phyloP scores from a whole-genome alignment of 768 basidiomycete genomes.

The Stropharia rugosoannulata region DNA sequence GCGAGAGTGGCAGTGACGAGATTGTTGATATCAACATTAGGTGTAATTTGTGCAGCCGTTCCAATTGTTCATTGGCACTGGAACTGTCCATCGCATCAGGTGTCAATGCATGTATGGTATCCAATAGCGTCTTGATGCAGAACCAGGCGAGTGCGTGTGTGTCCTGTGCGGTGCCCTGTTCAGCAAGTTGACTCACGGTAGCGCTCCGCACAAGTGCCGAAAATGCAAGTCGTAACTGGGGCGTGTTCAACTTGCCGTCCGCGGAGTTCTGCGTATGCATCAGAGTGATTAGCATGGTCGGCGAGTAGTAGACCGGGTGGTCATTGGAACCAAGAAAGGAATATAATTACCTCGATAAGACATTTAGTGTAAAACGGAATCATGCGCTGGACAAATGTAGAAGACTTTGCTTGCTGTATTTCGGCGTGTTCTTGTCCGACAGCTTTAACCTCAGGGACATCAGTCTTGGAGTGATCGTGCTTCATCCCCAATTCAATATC shows the following conservation, averaged over 20 bases:
- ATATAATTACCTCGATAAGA: conserved; percentile 60
- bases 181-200: conserved; percentile 33
- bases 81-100: conserved; percentile 21
- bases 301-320: background rate
- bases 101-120: conserved; percentile 37
- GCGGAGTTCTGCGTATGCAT: conserved; percentile 52
- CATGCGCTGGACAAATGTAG: conserved; percentile 51
- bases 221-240: conserved; percentile 74
- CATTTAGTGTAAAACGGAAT: conserved; percentile 74
- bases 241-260: conserved; percentile 56
- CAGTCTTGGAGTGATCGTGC: conserved; percentile 6
- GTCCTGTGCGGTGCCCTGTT: conserved; percentile 19
- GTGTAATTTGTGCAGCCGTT: conserved; percentile 54
- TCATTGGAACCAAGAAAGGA: background rate
- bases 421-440: background rate
- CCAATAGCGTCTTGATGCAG: conserved; percentile 58
- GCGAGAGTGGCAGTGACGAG: conserved; percentile 54
- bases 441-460: conserved; percentile 14
- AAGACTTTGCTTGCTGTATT: conserved; percentile 15
- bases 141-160: conserved; percentile 61
- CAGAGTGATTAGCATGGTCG: background rate
- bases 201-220: conserved; percentile 69
- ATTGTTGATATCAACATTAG: conserved; percentile 66
- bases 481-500: background rate
- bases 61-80: conserved; percentile 13